Evolutionary conservation across 2,329 filamentous ascomycete species (phyloP), one percentile per base, ranked within the genome.

Genomic region (Fusarium devonianum): DNA sequence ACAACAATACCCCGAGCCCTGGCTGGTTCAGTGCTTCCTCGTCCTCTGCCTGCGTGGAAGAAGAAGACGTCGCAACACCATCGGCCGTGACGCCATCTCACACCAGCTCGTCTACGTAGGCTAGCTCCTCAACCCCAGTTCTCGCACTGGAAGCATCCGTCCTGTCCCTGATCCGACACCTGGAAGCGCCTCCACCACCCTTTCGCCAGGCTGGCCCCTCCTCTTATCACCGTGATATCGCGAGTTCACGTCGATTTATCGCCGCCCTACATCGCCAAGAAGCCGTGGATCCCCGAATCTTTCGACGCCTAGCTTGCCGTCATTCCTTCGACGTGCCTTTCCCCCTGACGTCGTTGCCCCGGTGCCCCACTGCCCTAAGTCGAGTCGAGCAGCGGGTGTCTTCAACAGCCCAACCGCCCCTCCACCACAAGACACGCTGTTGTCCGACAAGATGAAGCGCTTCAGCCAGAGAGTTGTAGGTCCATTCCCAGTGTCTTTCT

Each of bases 381-480:
- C 58, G 39, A 57, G 49, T 56, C 49, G 51, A 64, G 51, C 60
- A 58, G 61, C 61, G 61, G 63, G 60, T 58, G 62, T 60, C 63
- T 55, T 44, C 30, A 64, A 26, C n/a, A n/a, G n/a, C n/a, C n/a
- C n/a, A n/a, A 53, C 63, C 57, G 47, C 61, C 63, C 58, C 63
- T 64, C 59, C 56, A 44, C 53, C 50, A 57, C 51, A 50, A 53
- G 48, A 45, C 52, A 62, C 55, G 44, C 60, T 61, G 58, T 65
- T 57, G 58, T 56, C 60, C 60, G 75, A 74, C 75, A 89, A 82
- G 76, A 97, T 97, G 93, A 97, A 96, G 81, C 89, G 91, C 74
- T 96, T 97, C 77, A 89, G 92, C 78, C 91, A 96, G 82, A 90
- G 90, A 88, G 92, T 97, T 82, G 92, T 96, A 85, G 82, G 90